Base-by-base conservation (phyloP, 192 early-diverging fungal species). In the Polychytrium aggregatum region DNA sequence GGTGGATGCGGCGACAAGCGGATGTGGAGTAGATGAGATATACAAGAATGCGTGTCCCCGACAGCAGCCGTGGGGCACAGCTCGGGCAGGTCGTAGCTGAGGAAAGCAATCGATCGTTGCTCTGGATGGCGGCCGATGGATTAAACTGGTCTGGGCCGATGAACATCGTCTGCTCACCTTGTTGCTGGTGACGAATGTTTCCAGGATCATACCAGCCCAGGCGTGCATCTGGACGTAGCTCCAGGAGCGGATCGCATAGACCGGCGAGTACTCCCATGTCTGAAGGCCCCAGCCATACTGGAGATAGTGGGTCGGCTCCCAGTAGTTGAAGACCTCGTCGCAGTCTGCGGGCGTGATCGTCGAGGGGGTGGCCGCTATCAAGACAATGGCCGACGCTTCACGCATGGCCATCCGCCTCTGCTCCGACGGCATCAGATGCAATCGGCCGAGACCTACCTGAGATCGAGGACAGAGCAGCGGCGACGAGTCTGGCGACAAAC, bases 211-310 rank as follows among this genome's bases (percentile, higher is more conserved):
- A 1, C 62, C 69, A 22, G 79, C 24, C 11, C 56, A 17, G 8
- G 78, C 64, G 61, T 91, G 77, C 3, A 82, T 16, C 2, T 55
- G 57, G 21, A 87, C 68, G 60, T 86, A 96, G 4, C 70, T 74
- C 78, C 86, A 98, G 11, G 87, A 91, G 28, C 92, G 75, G 37
- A 98, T 84, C 8, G 85, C 78, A 51, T 72, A 91, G n/a, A 82
- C 56, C 13, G 90, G 86, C 2, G 86, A 82, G 57, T 96, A 96
- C 58, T 98, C 95, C 95, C 95, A 98, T 9, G 95, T 96, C 62
- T 95, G 86, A 41, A 88, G 72, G 45, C 92, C 95, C 11, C 22
- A 60, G 0, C 89, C 87, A 53, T 87, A 79, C 27, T 84, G 76
- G 22, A 93, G 58, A 50, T 87, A 89, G 56, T 98, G 92, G 24